Conservation (phyloP, 108 stramenopile genomes). For the Pelagomonas calceolata region DNA sequence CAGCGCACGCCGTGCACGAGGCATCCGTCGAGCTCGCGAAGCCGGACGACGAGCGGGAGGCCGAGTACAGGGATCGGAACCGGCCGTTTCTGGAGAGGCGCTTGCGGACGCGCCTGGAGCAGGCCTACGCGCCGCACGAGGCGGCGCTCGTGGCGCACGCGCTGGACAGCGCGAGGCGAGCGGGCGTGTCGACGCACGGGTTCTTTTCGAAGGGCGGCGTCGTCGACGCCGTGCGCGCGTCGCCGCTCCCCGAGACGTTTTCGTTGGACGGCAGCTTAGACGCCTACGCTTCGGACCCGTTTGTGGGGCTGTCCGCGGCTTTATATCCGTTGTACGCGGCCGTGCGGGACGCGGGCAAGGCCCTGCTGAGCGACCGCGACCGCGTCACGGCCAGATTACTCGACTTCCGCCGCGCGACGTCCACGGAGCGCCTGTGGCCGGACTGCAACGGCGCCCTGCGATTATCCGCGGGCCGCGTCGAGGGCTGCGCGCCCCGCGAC, state of each 20-base stretch:
- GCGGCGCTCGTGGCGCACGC: conserved; percentile 1
- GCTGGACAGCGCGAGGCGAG: not conserved
- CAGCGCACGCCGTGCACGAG: conserved; percentile 6
- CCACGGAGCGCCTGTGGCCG: conserved; percentile 3
- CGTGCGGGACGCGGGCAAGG: conserved; percentile 2
- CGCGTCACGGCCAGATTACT: not conserved
- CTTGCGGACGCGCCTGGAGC: not conserved
- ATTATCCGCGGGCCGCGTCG: conserved; percentile 5
- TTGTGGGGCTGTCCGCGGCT: not conserved
- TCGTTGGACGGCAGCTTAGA: too few species aligned
- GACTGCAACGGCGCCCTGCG: conserved; percentile 15
- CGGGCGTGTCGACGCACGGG: not conserved
- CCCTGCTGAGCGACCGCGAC: conserved; percentile 9
- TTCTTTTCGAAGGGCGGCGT: not conserved
- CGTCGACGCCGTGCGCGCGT: not conserved
- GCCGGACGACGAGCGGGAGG: conserved; percentile 9
- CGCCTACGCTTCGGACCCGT: too few species aligned
- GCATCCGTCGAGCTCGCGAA: conserved; percentile 5
- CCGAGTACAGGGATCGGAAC: conserved; percentile 10
- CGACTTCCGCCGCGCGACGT: not conserved
- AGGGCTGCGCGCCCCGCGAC: conserved; percentile 3
- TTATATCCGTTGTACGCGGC: not conserved
- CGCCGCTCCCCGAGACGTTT: not conserved
- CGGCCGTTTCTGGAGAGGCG: conserved; percentile 1
- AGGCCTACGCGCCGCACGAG: conserved; percentile 1